Percentiles rank a stretch among this genome's conserved stretches.
Evolutionary conservation across 345 rosid species (phyloP).

Genomic region (Boechera stricta): DNA sequence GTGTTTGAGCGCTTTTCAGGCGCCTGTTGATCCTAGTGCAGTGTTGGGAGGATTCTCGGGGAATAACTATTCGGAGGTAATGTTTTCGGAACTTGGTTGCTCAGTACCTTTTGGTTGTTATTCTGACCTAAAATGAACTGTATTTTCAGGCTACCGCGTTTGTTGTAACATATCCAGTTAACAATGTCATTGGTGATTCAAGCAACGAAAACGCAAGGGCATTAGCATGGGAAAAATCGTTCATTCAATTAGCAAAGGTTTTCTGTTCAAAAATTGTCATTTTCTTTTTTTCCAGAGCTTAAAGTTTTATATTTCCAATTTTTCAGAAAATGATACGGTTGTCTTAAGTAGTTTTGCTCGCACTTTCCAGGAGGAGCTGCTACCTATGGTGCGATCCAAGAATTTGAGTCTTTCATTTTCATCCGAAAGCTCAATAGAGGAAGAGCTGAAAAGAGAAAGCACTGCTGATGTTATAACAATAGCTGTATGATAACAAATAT

Average conservation of each 20-base stretch:
- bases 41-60: constrained; percentile 91
- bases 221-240: constrained; percentile 93
- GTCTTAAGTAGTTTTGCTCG: constrained; percentile 22
- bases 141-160: constrained; percentile 91
- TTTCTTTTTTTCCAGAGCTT: constrained; percentile 15
- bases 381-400: constrained; percentile 68
- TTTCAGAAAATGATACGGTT: background rate
- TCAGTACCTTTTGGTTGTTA: constrained; percentile 31
- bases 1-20: constrained; percentile 92
- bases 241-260: constrained; percentile 89
- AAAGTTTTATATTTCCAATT: background rate
- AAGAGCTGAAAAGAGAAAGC: constrained; percentile 95
- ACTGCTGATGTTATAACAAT: constrained; percentile 89
- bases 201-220: constrained; percentile 67
- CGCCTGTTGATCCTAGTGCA: constrained; percentile 97
- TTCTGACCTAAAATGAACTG: constrained; percentile 21
- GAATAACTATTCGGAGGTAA: constrained; percentile 87
- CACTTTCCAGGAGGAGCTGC: constrained; percentile 70
- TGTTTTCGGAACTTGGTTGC: constrained; percentile 39
- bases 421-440: constrained; percentile 97
- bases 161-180: constrained; percentile 86
- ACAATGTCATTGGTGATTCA: constrained; percentile 71
- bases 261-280: constrained; percentile 20
- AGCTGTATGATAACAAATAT: constrained; percentile 49
- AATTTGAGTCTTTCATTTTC: constrained; percentile 91